These are phyloP conservation scores for Zizania latifolia DNA, from an alignment of 176 grass and related monocot species.

Conservation along the genomic window DNA sequence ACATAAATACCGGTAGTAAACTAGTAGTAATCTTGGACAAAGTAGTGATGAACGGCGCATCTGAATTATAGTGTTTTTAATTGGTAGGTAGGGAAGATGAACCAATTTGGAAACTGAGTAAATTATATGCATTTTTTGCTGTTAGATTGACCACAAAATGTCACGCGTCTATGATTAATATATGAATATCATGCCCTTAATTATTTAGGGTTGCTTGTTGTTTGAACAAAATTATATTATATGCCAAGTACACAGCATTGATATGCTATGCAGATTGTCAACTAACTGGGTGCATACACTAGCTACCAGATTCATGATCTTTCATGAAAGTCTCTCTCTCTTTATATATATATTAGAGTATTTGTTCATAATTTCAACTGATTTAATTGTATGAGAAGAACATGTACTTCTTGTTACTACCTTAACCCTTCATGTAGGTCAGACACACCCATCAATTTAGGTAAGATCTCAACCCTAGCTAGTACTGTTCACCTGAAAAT, in stretches of 20 bases:
- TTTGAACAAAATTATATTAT: slow-evolving; percentile 20
- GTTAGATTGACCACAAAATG: neutral
- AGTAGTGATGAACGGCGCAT: no score
- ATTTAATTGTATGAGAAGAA: slow-evolving; percentile 26
- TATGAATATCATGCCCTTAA: neutral
- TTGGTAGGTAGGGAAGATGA: slow-evolving; percentile 5
- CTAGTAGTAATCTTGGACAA: no score
- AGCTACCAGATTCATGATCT: neutral
- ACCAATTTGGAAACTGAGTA: neutral
- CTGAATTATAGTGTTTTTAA: no score
- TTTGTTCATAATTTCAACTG: slow-evolving; percentile 9
- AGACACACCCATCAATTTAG: slow-evolving; percentile 40
- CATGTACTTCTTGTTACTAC: neutral
- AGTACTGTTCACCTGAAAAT: no score
- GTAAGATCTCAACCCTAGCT: slow-evolving; percentile 26
- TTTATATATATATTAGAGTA: neutral
- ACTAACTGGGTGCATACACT: neutral
- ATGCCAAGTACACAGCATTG: neutral
- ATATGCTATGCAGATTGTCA: neutral
- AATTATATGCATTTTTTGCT: neutral
- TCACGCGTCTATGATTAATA: neutral
- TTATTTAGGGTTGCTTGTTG: slow-evolving; percentile 16
- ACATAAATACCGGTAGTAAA: neutral
- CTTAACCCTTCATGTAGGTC: slow-evolving; percentile 32
- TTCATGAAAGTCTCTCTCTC: neutral